Evolutionary conservation across 306 rosid genomes (phyloP), one percentile per base, ranked within the genome.

Genomic region (Quercus aquifolioides): DNA sequence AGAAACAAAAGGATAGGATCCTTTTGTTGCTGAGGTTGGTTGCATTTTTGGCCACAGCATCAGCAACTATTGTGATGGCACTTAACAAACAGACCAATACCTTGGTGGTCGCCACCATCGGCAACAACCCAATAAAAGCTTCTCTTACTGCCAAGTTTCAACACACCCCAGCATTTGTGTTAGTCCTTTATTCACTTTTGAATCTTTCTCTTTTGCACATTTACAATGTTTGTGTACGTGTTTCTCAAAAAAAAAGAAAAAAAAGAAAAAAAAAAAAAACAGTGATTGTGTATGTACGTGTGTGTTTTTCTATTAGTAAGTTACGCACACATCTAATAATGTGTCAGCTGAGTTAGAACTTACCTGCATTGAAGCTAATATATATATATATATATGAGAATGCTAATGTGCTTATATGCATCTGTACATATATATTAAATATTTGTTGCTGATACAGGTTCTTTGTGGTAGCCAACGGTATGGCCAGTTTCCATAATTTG

Each of bases 151-250:
- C 99, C 49, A 88, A 88, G 82, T 93, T 91, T 71, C 83, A 76
- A 3, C 93, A 95, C 74, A 90, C 82, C 62, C 99, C 99, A 35
- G 99, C 98, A 41, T 90, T 90, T 85, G 89, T 95, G 99, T 95
- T 79, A 80, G 92, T 84, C 64, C 12, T 41, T 41, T 41, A 41
- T 41, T 41, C 46, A 8, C 46, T 63, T 28, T 65, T 63, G 54
- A 49, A 3, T n/a, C 26, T 20, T 0, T 10, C 21, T 20, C 63
- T 57, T 7, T n/a, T 20, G 28, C 21, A 57, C 11, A 57, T 57
- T 41, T 8, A 41, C 3, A 41, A 7, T 19, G 28, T 20, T 57
- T 57, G 20, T 6, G 13, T 1, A 6, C 6, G 43, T 7, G 43
- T 38, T 38, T 7, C 43, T n/a, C n/a, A n/a, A n/a, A n/a, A n/a